Evolutionary conservation across 1,139 yeast genomes (phyloP), one percentile per base, ranked within the genome.

Genomic region (Suhomyces coccinellae): DNA sequence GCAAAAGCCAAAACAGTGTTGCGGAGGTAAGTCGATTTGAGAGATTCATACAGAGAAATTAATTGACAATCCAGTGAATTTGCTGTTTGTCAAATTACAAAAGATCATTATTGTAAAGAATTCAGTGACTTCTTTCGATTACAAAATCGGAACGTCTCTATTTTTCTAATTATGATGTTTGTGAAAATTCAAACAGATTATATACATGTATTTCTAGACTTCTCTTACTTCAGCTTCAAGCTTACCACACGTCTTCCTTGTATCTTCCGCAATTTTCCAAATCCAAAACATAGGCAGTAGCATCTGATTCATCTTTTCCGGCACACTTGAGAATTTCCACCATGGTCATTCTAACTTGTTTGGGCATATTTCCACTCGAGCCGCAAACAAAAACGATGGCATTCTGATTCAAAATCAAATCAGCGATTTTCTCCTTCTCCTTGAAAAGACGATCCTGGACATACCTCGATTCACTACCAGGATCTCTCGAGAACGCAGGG

Each of bases 301-400:
- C 85, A 12, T 71, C 71, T 1, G 68, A 73, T 1, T 71, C 75
- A 11, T 66, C 59, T 26, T 71, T 41, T 4, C 73, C 75, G 41
- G 64, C 60, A 50, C 78, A 76, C 44, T 68, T 66, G 11, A 89
- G 56, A 17, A 85, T 78, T 28, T 80, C 84, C n/a, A 75, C 74
- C 16, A 91, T 60, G 0, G 97, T 91, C 16, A 86, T 65, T 50
- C 96, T 72, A 1, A 93, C 95, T 61, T 93, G 95, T 32, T 83
- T 77, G 0, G 99, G 99, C 99, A 93, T 95, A 52, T 82, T 80
- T 0, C 99, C 99, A 30, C 96, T 84, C 11, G 96, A 85, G 0
- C 99, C 97, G 70, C 99, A 91, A 2, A 93, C 73, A 61, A 85
- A 90, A 6, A 90, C 66, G 0, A 77, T 65, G 0, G 88, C 95